Evolutionary conservation across 2,329 filamentous ascomycete genomes (phyloP).

Genomic region (Fusarium sp.): DNA sequence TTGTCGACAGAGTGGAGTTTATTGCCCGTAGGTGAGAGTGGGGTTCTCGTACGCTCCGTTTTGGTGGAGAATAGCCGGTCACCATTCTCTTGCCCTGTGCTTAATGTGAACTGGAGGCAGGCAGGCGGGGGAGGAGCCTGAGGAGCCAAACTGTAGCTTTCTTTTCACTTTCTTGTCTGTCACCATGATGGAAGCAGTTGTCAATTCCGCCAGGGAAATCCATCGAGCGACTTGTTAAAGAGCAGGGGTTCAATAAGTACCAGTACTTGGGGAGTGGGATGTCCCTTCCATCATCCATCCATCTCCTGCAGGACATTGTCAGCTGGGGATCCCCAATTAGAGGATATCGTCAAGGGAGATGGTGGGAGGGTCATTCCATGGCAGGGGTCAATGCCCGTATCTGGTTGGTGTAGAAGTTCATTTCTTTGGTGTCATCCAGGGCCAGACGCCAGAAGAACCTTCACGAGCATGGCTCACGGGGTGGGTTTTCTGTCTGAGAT

Average conservation of each 20-base stretch:
- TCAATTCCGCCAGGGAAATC: background rate
- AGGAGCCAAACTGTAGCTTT: constrained; percentile 2
- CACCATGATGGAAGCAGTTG: background rate
- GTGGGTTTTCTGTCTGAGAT: background rate
- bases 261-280: constrained; percentile 17
- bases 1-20: constrained; percentile 31
- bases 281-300: background rate
- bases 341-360: constrained; percentile 1
- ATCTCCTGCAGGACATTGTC: constrained; percentile 36
- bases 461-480: constrained; percentile 24
- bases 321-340: constrained; percentile 21
- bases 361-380: constrained; percentile 7
- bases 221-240: background rate
- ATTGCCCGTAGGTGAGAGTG: constrained; percentile 16
- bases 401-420: constrained; percentile 17
- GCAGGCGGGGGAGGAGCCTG: constrained; percentile 12
- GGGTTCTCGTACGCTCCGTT: constrained; percentile 5
- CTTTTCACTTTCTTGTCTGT: background rate
- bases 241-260: constrained; percentile 12
- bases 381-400: constrained; percentile 6
- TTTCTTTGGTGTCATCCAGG: background rate
- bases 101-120: background rate
- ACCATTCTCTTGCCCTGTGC: constrained; percentile 8
- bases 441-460: background rate
- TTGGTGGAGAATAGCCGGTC: constrained; percentile 7